phyloP scores from a whole-genome alignment of 2,329 filamentous ascomycete species.

The Xylaria sp. region DNA sequence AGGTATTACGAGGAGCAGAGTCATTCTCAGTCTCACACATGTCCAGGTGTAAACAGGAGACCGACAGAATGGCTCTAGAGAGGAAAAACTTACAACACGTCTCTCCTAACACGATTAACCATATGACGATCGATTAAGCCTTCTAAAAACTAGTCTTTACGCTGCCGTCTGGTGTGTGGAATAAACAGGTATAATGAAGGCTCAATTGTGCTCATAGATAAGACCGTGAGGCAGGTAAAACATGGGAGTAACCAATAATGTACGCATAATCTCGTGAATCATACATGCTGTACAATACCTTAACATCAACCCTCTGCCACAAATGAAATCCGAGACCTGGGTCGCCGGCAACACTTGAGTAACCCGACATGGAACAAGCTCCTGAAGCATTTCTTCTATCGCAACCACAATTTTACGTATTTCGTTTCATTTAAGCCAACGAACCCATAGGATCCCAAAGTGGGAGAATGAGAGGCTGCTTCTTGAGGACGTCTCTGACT shows the following conservation, averaged over 20 bases:
- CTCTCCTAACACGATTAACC: too few species aligned
- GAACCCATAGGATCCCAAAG: constrained; percentile 86
- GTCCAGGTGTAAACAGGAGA: not conserved
- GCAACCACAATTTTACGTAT: not conserved
- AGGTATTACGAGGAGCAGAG: constrained; percentile 2
- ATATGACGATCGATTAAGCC: not conserved
- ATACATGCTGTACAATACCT: constrained; percentile 12
- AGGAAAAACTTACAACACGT: not conserved
- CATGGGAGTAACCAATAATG: not conserved
- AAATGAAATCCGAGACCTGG: not conserved
- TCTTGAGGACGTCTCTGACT: constrained; percentile 75
- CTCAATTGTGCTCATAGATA: not conserved
- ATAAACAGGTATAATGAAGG: not conserved
- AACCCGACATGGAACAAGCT: not conserved
- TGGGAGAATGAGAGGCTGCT: constrained; percentile 76
- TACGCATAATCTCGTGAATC: constrained; percentile 17
- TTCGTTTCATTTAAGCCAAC: constrained; percentile 64
- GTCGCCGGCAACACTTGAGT: not conserved
- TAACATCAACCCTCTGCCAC: not conserved
- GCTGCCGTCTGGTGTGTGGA: not conserved
- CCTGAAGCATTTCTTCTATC: not conserved
- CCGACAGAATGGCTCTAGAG: not conserved
- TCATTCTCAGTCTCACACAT: not conserved
- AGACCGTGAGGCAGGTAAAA: not conserved
- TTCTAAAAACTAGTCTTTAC: not conserved